Percentiles rank a stretch among this genome's conserved stretches.
phyloP scores from a whole-genome alignment of 345 rosid genomes.

The Geranium brycei region DNA sequence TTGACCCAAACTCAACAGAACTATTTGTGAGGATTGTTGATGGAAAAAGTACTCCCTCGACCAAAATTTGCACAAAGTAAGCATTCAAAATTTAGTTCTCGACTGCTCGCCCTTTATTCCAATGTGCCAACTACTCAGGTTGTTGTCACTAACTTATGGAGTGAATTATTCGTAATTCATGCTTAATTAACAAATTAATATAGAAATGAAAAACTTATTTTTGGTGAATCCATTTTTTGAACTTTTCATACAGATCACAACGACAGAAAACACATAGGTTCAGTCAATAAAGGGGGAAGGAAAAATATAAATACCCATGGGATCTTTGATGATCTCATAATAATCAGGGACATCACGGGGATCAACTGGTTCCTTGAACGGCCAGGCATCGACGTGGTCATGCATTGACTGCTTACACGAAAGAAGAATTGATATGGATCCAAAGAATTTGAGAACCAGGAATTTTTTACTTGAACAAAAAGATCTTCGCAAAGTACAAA shows the following conservation, averaged over 20 bases:
- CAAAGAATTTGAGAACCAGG: not conserved
- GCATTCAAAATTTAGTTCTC: no score
- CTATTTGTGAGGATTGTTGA: no score
- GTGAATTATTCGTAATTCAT: no score
- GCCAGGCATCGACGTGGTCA: conserved; percentile 97
- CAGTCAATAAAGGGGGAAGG: not conserved
- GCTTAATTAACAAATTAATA: no score
- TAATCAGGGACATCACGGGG: conserved; percentile 93
- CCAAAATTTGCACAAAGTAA: no score
- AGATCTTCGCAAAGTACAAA: not conserved
- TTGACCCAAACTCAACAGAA: no score
- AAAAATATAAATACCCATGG: conserved; percentile 55
- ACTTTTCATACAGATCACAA: not conserved
- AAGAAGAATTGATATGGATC: conserved; percentile 1
- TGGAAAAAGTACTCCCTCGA: no score
- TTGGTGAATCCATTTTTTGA: not conserved
- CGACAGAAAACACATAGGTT: not conserved
- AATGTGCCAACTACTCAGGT: no score
- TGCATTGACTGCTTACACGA: conserved; percentile 62
- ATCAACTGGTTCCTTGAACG: conserved; percentile 96
- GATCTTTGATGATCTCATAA: conserved; percentile 93
- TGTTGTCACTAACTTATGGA: no score
- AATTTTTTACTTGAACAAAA: not conserved
- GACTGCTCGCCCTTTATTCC: no score
- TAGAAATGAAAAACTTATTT: not conserved